Base-by-base conservation (phyloP, 176 grass and related monocot species). In the Aegilops bicornis region DNA sequence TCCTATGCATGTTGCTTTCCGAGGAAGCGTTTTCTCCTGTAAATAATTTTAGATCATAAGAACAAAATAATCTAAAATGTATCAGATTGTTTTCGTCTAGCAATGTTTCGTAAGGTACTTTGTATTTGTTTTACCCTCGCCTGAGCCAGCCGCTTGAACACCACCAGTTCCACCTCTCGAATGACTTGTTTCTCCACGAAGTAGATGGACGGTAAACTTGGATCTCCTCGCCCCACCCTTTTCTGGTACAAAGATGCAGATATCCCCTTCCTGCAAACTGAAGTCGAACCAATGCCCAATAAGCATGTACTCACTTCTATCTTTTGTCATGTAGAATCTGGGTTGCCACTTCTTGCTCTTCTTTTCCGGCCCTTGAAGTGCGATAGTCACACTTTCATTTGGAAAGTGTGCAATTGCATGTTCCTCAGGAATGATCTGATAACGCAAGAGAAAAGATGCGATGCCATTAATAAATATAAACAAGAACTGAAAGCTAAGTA, bases 261-360 rank as follows among this genome's bases (percentile, higher is more conserved):
- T 77, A 27, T 94, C 87, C 22, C 79, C 92, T 15, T 77, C 85
- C n/a, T 61, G 83, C 54, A 94, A 35, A 60, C 43, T 86, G 35
- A 92, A 94, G 37, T 69, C 29, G 30, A 73, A 15, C 92, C 92
- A 94, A 4, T 81, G 69, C 25, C 89, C 86, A 3, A 3, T 75
- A 75, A 89, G 77, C 37, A 88, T 59, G 16, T 33, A 42, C 6
- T 11, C 3, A 17, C 13, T 12, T 43, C 0, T 20, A 65, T 89
- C 20, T 63, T 54, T 31, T 43, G 35, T 58, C 58, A 43, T 79
- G 14, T 88, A 82, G 62, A 85, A 86, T 39, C 1, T 68, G 10
- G 88, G 81, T 31, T 58, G 48, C 93, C 93, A 95, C 47, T 82
- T 92, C 13, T 83, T 86, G 19, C 6, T 54, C 50, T 54, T 75